These are phyloP conservation scores for Panus rudis DNA, from an alignment of 768 basidiomycete species.

Conservation along the genomic window DNA sequence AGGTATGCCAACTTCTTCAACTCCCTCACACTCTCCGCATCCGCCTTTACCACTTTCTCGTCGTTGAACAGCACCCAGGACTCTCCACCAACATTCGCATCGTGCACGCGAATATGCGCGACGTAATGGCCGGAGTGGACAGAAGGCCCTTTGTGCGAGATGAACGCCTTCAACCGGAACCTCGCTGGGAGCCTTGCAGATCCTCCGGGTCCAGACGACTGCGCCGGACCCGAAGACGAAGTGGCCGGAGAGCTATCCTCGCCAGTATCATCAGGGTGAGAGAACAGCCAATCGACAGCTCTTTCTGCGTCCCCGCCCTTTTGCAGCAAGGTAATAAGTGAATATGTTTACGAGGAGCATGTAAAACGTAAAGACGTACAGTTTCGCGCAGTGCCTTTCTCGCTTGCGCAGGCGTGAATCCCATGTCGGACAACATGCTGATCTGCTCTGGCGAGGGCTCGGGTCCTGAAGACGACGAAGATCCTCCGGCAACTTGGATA, in stretches of 20 bases:
- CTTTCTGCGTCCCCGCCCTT: slow-evolving; percentile 73
- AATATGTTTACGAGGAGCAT: no score
- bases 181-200: slow-evolving; percentile 58
- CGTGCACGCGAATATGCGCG: slow-evolving; percentile 56
- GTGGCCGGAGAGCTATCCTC: slow-evolving; percentile 35
- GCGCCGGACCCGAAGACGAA: slow-evolving; percentile 15
- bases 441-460: slow-evolving; percentile 72
- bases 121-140: slow-evolving; percentile 95
- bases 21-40: slow-evolving; percentile 70
- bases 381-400: slow-evolving; percentile 83
- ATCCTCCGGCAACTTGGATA: slow-evolving; percentile 34
- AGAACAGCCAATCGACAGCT: slow-evolving; percentile 95
- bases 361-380: slow-evolving; percentile 39
- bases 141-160: slow-evolving; percentile 95
- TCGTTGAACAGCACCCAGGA: slow-evolving; percentile 94
- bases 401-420: slow-evolving; percentile 79
- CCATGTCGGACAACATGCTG: slow-evolving; percentile 79
- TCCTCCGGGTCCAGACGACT: slow-evolving; percentile 35
- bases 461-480: slow-evolving; percentile 14
- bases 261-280: slow-evolving; percentile 81
- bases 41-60: slow-evolving; percentile 91
- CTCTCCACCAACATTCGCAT: slow-evolving; percentile 30
- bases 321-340: no score
- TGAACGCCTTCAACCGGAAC: slow-evolving; percentile 85
- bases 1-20: slow-evolving; percentile 86